Percentiles rank a stretch among this genome's conserved stretches.
Conservation (phyloP, 2,329 filamentous ascomycete genomes). For the Mycogone perniciosa region DNA sequence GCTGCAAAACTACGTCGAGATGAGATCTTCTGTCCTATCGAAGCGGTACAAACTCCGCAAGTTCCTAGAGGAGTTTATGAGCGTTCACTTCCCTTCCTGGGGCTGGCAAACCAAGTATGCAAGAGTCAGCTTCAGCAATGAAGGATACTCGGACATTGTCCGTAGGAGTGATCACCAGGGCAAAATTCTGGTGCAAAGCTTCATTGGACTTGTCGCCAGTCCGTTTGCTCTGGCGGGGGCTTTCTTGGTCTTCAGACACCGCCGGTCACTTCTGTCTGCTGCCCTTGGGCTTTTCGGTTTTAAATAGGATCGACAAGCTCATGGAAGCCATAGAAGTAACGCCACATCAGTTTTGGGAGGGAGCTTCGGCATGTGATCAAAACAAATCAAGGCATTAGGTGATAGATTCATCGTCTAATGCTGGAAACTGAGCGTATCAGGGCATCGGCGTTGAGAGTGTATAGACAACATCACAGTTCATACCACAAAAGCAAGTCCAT, state of each 20-base stretch:
- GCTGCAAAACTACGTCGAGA: constrained; percentile 86
- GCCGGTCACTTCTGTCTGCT: constrained; percentile 16
- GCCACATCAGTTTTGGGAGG: background rate
- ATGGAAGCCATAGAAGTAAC: no score
- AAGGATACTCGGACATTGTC: constrained; percentile 80
- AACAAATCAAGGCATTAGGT: no score
- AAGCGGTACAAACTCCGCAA: constrained; percentile 76
- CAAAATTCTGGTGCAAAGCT: constrained; percentile 44
- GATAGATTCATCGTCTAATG: no score
- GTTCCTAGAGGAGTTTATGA: constrained; percentile 76
- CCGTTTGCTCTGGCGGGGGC: constrained; percentile 23
- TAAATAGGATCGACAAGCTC: background rate
- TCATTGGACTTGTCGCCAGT: constrained; percentile 32
- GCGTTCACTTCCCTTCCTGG: constrained; percentile 64
- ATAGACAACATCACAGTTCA: no score
- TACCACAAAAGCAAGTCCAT: no score
- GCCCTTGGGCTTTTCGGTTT: constrained; percentile 4
- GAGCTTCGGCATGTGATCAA: background rate
- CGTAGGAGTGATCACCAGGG: constrained; percentile 64
- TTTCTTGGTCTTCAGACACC: constrained; percentile 23
- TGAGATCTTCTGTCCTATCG: constrained; percentile 79
- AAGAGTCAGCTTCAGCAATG: constrained; percentile 87
- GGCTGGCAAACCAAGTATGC: constrained; percentile 94
- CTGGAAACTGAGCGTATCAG: no score
- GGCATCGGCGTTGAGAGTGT: no score